These are phyloP conservation scores for Aspergillus heteromorphus DNA, from an alignment of 495 filamentous ascomycete genomes.

Conservation along the genomic window DNA sequence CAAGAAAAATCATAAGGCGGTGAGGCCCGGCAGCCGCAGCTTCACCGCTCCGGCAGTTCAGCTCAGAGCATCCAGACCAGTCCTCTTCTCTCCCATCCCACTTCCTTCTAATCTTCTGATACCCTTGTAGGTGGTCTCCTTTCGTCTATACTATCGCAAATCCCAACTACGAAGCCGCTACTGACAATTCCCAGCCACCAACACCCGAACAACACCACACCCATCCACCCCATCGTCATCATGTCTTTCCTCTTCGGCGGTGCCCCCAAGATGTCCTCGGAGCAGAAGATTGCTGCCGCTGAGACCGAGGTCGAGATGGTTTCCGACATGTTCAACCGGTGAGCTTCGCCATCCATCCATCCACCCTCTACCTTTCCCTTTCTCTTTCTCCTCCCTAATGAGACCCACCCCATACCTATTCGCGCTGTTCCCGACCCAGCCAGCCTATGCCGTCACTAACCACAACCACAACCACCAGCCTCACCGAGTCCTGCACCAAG, in stretches of 20 bases:
- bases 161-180: not conserved
- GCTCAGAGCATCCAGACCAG: not conserved
- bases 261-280: slow-evolving; percentile 80
- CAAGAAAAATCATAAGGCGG: slow-evolving; percentile 14
- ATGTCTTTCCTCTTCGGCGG: slow-evolving; percentile 96
- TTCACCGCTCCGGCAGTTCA: slow-evolving; percentile 7
- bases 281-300: slow-evolving; percentile 90
- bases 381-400: not conserved
- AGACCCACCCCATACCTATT: not conserved
- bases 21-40: slow-evolving; percentile 1
- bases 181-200: not conserved
- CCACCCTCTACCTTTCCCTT: too few species aligned
- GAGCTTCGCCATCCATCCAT: slow-evolving; percentile 16
- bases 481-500: slow-evolving; percentile 73
- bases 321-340: slow-evolving; percentile 96
- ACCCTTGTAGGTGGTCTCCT: not conserved
- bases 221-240: slow-evolving; percentile 39
- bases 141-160: too few species aligned
- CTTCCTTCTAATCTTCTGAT: not conserved
- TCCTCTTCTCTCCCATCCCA: not conserved
- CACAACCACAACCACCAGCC: slow-evolving; percentile 1
- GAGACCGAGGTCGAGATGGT: slow-evolving; percentile 91
- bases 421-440: not conserved
- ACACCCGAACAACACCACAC: not conserved
- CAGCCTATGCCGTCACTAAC: not conserved